phyloP scores from a whole-genome alignment of 495 filamentous ascomycete species.

The Talaromyces adpressus region DNA sequence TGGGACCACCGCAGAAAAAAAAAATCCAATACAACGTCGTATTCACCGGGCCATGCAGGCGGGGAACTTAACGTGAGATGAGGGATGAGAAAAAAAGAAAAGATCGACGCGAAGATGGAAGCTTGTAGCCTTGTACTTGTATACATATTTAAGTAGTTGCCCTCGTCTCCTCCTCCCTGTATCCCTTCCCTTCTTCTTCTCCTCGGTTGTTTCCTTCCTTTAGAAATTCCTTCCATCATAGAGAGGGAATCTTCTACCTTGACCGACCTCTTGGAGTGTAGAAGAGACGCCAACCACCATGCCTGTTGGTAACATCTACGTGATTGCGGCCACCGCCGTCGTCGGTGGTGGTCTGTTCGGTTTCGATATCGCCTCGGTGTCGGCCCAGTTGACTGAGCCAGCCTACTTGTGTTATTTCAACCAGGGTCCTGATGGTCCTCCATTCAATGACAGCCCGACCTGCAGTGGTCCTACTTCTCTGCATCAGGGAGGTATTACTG shows the following conservation, averaged over 20 bases:
- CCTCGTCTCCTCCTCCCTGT: neutral
- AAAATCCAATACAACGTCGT: slow-evolving; percentile 5
- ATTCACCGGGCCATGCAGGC: slow-evolving; percentile 1
- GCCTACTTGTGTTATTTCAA: slow-evolving; percentile 63
- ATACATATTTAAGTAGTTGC: neutral
- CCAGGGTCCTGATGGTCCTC: slow-evolving; percentile 23
- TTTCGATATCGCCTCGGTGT: slow-evolving; percentile 80
- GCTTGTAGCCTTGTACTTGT: neutral
- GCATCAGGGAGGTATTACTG: slow-evolving; percentile 55
- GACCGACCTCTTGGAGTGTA: neutral
- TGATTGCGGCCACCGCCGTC: slow-evolving; percentile 69
- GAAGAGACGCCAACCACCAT: slow-evolving; percentile 9
- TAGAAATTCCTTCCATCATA: neutral
- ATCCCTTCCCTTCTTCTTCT: neutral
- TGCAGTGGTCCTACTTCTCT: slow-evolving; percentile 43
- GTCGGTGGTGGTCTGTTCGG: slow-evolving; percentile 76
- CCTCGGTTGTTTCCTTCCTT: neutral
- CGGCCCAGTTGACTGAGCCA: slow-evolving; percentile 58
- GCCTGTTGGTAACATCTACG: slow-evolving; percentile 59
- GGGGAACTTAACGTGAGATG: neutral
- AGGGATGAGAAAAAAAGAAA: neutral
- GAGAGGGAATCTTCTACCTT: neutral
- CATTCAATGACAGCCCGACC: slow-evolving; percentile 11
- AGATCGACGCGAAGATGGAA: neutral
- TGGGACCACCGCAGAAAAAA: neutral